Evolutionary conservation across 768 basidiomycete species (phyloP), one percentile per base, ranked within the genome.

Genomic region (Dioszegia crocea): DNA sequence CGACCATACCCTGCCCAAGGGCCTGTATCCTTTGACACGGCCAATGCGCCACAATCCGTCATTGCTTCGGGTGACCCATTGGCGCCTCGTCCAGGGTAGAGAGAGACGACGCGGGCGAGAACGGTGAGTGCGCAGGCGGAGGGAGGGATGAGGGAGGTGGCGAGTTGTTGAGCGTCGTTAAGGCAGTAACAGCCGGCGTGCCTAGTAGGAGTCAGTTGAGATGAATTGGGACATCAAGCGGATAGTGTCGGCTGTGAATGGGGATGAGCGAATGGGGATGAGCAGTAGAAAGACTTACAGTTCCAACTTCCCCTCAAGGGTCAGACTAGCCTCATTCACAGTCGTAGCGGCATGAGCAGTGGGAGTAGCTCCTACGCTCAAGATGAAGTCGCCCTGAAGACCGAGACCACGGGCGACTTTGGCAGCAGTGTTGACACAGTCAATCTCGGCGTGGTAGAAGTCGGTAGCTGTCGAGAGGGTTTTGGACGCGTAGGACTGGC

Each of bases 281-380:
- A 21, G 17, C 27, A 23, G 23, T 30, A 21, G 88, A 33, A 59
- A 39, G 45, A 44, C 89, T 77, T 87, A 89, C 54, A 91, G 73
- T 75, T 91, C 89, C 19, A 91, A 79, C 27, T 76, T 76, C 0
- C 87, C 86, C 57, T 84, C 80, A 33, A 89, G 79, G 2, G 51
- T 52, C 39, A 40, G 17, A 31, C 27, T n/a, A 3, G 19, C 16
- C 52, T 80, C 77, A 19, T 86, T 69, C 43, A 78, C 72, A 16
- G 78, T 76, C 17, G 60, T 84, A 12, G 86, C 88, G 10, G 86
- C 86, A 70, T 91, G 88, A 0, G 89, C 90, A 2, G 89, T 86
- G 1, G 90, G 90, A 2, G 90, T 91, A n/a, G 89, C 87, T 21
- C 90, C 89, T 1, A 91, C 85, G 1, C 87, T 87, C 33, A 92